phyloP scores from a whole-genome alignment of 768 basidiomycete genomes.

The Astraeus odoratus region DNA sequence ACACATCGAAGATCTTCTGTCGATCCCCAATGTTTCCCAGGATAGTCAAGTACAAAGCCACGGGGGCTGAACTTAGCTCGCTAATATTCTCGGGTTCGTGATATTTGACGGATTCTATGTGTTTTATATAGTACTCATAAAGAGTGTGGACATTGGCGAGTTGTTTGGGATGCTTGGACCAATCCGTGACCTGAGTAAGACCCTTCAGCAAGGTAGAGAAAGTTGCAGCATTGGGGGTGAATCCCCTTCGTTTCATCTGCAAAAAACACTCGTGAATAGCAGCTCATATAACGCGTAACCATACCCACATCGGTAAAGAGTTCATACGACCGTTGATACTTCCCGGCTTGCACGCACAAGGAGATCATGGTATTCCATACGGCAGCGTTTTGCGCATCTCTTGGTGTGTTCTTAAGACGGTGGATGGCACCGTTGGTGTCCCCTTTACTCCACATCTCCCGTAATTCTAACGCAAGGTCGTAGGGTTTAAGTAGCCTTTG shows the following conservation, averaged over 20 bases:
- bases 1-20: conserved; percentile 71
- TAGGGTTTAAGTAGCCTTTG: conserved; percentile 50
- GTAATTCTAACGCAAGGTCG: conserved; percentile 52
- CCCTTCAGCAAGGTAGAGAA: conserved; percentile 67
- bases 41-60: conserved; percentile 59
- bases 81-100: conserved; percentile 40
- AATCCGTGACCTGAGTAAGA: conserved; percentile 53
- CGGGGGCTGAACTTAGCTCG: conserved; percentile 39
- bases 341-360: conserved; percentile 49
- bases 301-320: conserved; percentile 61
- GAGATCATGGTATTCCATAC: conserved; percentile 80
- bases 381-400: conserved; percentile 65
- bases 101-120: conserved; percentile 42
- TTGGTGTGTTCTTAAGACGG: conserved; percentile 61
- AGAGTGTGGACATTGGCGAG: conserved; percentile 53
- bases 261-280: conserved; percentile 1
- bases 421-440: conserved; percentile 56
- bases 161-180: conserved; percentile 53
- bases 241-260: conserved; percentile 83
- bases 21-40: conserved; percentile 54
- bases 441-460: conserved; percentile 46
- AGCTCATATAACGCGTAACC: conserved; percentile 9
- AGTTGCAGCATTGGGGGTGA: conserved; percentile 60
- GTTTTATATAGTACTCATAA: conserved; percentile 50
- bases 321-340: conserved; percentile 54